These are phyloP conservation scores for Achaetomiella virescens DNA, from an alignment of 495 filamentous ascomycete genomes.

Conservation along the genomic window DNA sequence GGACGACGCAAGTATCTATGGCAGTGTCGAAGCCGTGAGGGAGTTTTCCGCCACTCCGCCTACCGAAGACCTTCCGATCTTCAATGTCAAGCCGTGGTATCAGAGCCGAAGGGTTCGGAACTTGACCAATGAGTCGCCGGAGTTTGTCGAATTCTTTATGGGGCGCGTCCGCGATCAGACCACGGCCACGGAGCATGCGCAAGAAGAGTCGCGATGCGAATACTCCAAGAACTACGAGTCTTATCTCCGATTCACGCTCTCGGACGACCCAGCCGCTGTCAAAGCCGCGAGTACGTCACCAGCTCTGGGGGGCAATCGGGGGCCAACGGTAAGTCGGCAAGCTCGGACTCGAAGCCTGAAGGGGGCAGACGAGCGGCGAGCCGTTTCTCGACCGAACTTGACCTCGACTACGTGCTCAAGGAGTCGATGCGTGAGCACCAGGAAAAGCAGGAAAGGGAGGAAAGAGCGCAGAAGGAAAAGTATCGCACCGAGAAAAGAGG, in stretches of 20 bases:
- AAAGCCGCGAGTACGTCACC: conserved; percentile 42
- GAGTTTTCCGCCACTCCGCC: conserved; percentile 46
- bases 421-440: conserved; percentile 72
- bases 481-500: conserved; percentile 79
- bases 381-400: conserved; percentile 57
- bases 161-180: conserved; percentile 22
- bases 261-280: conserved; percentile 43
- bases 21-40: conserved; percentile 41
- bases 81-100: conserved; percentile 37
- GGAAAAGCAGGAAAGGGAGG: conserved; percentile 63
- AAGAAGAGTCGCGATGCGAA: conserved; percentile 25
- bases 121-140: conserved; percentile 22
- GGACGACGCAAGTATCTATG: conserved; percentile 52
- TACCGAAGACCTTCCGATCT: conserved; percentile 40
- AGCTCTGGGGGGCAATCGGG: conserved; percentile 18
- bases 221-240: conserved; percentile 41
- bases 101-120: conserved; percentile 34
- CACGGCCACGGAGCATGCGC: conserved; percentile 17
- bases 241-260: conserved; percentile 45
- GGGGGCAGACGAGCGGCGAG: conserved; percentile 53
- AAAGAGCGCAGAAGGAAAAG: conserved; percentile 62
- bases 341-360: conserved; percentile 50
- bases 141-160: conserved; percentile 32
- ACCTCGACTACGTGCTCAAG: conserved; percentile 68
- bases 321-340: conserved; percentile 29